Base-by-base conservation (phyloP, 2,329 filamentous ascomycete genomes). In the Anthostomella pinea region DNA sequence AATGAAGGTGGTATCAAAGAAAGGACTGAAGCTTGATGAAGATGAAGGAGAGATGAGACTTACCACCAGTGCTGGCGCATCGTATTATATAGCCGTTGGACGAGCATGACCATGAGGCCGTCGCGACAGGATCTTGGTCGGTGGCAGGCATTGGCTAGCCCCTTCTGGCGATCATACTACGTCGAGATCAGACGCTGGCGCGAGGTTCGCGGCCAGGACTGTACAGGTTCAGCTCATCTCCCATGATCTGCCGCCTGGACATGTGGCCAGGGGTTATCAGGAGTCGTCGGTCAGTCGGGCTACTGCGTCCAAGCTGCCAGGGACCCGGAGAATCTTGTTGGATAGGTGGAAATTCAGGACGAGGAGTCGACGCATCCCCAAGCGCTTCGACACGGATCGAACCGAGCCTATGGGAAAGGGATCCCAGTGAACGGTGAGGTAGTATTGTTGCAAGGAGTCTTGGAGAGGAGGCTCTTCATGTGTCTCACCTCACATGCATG, bases 1-100 rank as follows among this genome's bases (percentile, higher is more conserved):
- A 51, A 49, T 57, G 49, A 41, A 41, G 40, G 29, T 43, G 46
- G 38, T 43, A 39, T 45, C 45, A 51, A 57, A 54, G 52, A 58
- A 52, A 48, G 50, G 51, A 49, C 42, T 38, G 51, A 57, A 48
- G 40, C 46, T 50, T 48, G 45, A 43, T 44, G 43, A 48, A 42
- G 41, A 45, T n/a, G n/a, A 24, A 38, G 43, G 37, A 43, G 38
- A 41, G 39, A 29, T 38, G 8, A 38, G 6, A 15, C 25, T 30
- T 16, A 24, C 30, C 37, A 39, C 31, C 27, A 38, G 32, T 22
- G 43, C 30, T 39, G 39, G 31, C 24, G 45, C 42, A 29, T 18
- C 30, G 25, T 22, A 27, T 40, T 45, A 50, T 54, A 52, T 53
- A 54, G 43, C 47, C 28, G 29, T 7, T 16, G 13, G n/a, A n/a